Conservation (phyloP, 78 protist species). For the Monosiga brevicollis region DNA sequence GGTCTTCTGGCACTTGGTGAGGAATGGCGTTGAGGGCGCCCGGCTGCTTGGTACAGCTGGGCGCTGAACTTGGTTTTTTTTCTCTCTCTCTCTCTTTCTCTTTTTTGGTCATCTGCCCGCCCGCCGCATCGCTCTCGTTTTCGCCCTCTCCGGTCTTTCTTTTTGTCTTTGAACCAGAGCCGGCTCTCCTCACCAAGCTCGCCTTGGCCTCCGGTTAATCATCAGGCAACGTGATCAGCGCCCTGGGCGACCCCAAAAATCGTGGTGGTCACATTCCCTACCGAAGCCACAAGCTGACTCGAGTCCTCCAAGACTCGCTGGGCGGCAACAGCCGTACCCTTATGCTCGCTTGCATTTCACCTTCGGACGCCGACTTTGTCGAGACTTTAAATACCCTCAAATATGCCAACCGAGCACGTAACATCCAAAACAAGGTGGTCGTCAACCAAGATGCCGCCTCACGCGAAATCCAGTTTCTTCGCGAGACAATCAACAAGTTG, state of each 20-base stretch:
- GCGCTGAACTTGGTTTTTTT: too few species aligned
- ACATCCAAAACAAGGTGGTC: conserved; percentile 46
- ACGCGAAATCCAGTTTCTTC: not conserved
- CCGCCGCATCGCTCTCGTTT: too few species aligned
- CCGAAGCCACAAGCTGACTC: conserved; percentile 44
- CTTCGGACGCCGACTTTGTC: conserved; percentile 12
- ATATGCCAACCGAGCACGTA: conserved; percentile 62
- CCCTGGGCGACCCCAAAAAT: conserved; percentile 39
- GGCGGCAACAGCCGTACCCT: conserved; percentile 61
- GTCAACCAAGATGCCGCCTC: not conserved
- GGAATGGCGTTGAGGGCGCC: not conserved
- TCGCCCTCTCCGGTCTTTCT: too few species aligned
- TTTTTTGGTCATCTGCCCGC: too few species aligned
- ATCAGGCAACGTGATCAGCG: conserved; percentile 69
- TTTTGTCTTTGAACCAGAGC: too few species aligned
- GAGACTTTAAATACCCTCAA: conserved; percentile 54
- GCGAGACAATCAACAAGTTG: not conserved
- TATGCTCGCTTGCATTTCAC: conserved; percentile 59
- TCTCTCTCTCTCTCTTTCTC: too few species aligned
- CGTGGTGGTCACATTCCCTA: conserved; percentile 54
- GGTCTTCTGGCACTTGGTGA: conserved; percentile 22
- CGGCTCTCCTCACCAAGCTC: too few species aligned
- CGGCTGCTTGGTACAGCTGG: too few species aligned
- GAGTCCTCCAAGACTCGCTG: conserved; percentile 47
- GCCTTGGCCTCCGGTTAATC: too few species aligned